phyloP scores from a whole-genome alignment of 495 filamentous ascomycete genomes.

The Parmelia sp. region DNA sequence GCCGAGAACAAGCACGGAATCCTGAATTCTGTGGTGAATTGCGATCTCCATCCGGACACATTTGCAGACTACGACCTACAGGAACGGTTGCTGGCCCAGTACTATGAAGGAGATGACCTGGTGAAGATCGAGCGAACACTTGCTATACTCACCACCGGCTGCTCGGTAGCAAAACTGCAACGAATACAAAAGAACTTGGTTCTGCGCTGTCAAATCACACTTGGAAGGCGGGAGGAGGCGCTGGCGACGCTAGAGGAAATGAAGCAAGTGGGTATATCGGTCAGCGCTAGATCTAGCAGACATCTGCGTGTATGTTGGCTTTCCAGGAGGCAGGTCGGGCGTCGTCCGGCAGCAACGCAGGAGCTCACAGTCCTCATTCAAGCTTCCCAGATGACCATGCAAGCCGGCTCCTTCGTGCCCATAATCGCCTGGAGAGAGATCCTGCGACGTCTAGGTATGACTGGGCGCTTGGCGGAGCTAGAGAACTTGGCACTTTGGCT shows the following conservation, averaged over 20 bases:
- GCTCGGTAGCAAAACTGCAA: conserved; percentile 22
- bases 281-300: conserved; percentile 21
- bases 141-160: conserved; percentile 37
- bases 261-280: conserved; percentile 20
- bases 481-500: conserved; percentile 39
- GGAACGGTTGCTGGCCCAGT: conserved; percentile 47
- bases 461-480: conserved; percentile 38
- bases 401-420: conserved; percentile 30
- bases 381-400: conserved; percentile 33
- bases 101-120: conserved; percentile 45
- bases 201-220: conserved; percentile 32
- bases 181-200: conserved; percentile 37
- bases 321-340: conserved; percentile 19
- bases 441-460: conserved; percentile 44
- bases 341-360: conserved; percentile 7
- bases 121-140: conserved; percentile 49
- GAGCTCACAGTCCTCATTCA: conserved; percentile 30
- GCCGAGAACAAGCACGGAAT: conserved; percentile 47
- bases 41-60: conserved; percentile 70
- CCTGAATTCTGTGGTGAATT: conserved; percentile 53
- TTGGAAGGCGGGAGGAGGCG: conserved; percentile 20
- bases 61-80: conserved; percentile 59
- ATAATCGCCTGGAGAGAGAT: conserved; percentile 43
- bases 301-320: conserved; percentile 23
- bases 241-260: conserved; percentile 28